A percentile compares a stretch with the other conserved stretches of the same genome.
Conservation (phyloP, 805 yeast species). For the Huiozyma naganishii region DNA sequence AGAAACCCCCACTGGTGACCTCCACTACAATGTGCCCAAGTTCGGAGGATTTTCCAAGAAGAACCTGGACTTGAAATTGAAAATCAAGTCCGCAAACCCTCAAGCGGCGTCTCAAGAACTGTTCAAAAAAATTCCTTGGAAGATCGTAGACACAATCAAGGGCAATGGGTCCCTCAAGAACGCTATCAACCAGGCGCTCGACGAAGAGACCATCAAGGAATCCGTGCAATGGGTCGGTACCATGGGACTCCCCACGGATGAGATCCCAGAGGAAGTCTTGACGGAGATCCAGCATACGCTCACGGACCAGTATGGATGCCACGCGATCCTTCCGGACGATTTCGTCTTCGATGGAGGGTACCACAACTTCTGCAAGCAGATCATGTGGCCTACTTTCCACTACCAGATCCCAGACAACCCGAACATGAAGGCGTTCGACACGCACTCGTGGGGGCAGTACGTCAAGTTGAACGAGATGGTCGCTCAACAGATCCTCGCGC, state of each 20-base stretch:
- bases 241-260: constrained; percentile 85
- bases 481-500: constrained; percentile 62
- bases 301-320: constrained; percentile 39
- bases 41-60: constrained; percentile 66
- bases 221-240: constrained; percentile 74
- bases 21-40: constrained; percentile 29
- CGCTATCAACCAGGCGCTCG: constrained; percentile 59
- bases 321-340: constrained; percentile 65
- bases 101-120: constrained; percentile 30
- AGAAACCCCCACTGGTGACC: not conserved
- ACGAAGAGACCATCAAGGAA: constrained; percentile 28
- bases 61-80: constrained; percentile 35
- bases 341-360: constrained; percentile 80
- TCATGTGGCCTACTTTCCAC: constrained; percentile 89
- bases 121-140: constrained; percentile 54
- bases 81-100: constrained; percentile 28
- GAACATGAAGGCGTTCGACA: constrained; percentile 85
- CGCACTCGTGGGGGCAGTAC: constrained; percentile 74
- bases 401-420: constrained; percentile 95
- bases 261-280: constrained; percentile 48
- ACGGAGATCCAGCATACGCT: constrained; percentile 40
- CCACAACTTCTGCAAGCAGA: constrained; percentile 81
- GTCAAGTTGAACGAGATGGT: constrained; percentile 60
- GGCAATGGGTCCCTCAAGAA: constrained; percentile 86
- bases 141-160: constrained; percentile 48